Evolutionary conservation across 1,284 basidiomycete genomes (phyloP), one percentile per base, ranked within the genome.

Genomic region (Apiotrichum gracile): DNA sequence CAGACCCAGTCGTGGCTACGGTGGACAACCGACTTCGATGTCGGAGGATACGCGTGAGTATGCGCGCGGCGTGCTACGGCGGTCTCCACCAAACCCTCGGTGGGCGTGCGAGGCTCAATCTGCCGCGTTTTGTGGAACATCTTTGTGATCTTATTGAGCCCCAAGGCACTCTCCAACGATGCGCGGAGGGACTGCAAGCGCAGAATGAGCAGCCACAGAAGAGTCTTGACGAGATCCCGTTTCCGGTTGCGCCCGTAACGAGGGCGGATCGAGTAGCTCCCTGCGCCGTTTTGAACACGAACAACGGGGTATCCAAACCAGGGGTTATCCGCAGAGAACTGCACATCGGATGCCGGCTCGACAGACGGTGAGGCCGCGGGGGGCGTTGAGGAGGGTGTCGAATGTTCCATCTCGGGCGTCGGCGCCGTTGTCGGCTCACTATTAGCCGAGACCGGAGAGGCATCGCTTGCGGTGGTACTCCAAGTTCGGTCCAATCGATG

Each of bases 271-370:
- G 54, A 48, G 38, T 54, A 59, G 25, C 48, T 48, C 12, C 52
- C 51, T 26, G 47, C 46, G 8, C 54, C 55, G n/a, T 60, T 54
- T 24, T 61, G 49, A 3, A 66, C 51, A 14, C 58, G 62, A 10
- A 73, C 51, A 4, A 64, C 74, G 0, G 74, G 74, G 52, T 76
- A 76, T 8, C 74, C 74, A 39, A 72, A 76, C 68, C 68, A 74
- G 24, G 74, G 74, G 50, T 75, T 76, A 12, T 61, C 54, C 9
- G 57, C 51, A 5, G 61, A 57, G 50, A 52, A 58, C 42, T 49
- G 50, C 29, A 53, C 51, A 22, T 58, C 53, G 10, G 38, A 19
- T 0, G 49, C 49, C 9, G 49, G 31, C n/a, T 27, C 25, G 31
- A 27, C 21, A 4, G 22, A n/a, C 6, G 43, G 43, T 22, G 43